Conservation (phyloP, 2,329 filamentous ascomycete species). For the Calycina herbarum region DNA sequence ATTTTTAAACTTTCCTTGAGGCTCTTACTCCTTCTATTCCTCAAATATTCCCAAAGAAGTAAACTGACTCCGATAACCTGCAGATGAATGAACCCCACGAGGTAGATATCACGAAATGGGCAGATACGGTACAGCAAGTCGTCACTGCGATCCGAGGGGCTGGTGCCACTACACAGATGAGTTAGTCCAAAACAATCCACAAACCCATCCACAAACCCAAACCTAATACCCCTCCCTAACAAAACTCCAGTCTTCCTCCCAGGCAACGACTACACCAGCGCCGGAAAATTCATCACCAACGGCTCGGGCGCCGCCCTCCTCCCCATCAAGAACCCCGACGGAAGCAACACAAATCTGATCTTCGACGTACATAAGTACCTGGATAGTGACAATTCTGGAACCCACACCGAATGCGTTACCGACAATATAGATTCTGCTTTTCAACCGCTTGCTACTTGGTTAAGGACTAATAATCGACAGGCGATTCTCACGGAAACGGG, state of each 20-base stretch:
- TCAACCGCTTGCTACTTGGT: slow-evolving; percentile 46
- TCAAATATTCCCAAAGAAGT: too few species aligned
- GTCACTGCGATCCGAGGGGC: slow-evolving; percentile 65
- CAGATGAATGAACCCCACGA: slow-evolving; percentile 63
- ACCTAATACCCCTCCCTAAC: too few species aligned
- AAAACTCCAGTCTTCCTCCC: slow-evolving; percentile 52
- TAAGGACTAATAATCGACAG: slow-evolving; percentile 48
- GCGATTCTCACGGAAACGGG: slow-evolving; percentile 56
- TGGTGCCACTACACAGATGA: slow-evolving; percentile 63
- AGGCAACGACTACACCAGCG: slow-evolving; percentile 59
- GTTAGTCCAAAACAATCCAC: neutral
- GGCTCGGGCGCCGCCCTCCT: slow-evolving; percentile 53
- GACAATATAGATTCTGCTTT: slow-evolving; percentile 52
- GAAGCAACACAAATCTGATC: slow-evolving; percentile 54
- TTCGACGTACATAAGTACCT: slow-evolving; percentile 64
- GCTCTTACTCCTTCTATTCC: too few species aligned
- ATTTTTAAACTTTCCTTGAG: too few species aligned
- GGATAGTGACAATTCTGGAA: slow-evolving; percentile 57
- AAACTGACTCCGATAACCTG: too few species aligned
- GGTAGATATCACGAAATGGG: slow-evolving; percentile 56
- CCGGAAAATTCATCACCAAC: slow-evolving; percentile 48
- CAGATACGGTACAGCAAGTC: slow-evolving; percentile 57
- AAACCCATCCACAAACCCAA: too few species aligned
- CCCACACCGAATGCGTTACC: slow-evolving; percentile 51
- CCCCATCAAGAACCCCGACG: slow-evolving; percentile 58